phyloP scores from a whole-genome alignment of 768 basidiomycete species.

The Tylopilus sp. region DNA sequence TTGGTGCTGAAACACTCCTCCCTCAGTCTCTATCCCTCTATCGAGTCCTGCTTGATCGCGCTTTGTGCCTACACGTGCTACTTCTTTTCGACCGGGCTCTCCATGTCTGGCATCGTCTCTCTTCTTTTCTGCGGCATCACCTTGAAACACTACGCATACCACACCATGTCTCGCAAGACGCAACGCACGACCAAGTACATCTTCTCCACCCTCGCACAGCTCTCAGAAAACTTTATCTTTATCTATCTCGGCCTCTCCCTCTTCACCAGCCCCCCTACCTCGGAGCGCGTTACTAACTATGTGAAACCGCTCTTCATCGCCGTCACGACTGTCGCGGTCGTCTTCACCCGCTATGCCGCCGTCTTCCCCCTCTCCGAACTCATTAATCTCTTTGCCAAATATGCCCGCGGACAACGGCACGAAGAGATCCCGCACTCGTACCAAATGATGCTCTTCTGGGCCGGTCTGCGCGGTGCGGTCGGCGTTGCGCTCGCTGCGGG shows the following conservation, averaged over 20 bases:
- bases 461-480: slow-evolving; percentile 92
- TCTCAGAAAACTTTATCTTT: slow-evolving; percentile 99
- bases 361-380: slow-evolving; percentile 93
- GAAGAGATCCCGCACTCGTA: slow-evolving; percentile 97
- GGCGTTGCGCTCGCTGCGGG: slow-evolving; percentile 97
- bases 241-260: slow-evolving; percentile 96
- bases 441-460: slow-evolving; percentile 99
- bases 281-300: slow-evolving; percentile 74
- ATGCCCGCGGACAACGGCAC: slow-evolving; percentile 78
- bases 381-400: slow-evolving; percentile 89
- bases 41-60: slow-evolving; percentile 95
- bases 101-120: slow-evolving; percentile 96
- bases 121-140: slow-evolving; percentile 98
- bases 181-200: slow-evolving; percentile 95
- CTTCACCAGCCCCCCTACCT: slow-evolving; percentile 84
- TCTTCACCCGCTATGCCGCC: slow-evolving; percentile 92
- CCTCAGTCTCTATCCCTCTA: slow-evolving; percentile 80
- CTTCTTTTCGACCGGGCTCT: slow-evolving; percentile 96
- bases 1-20: slow-evolving; percentile 93
- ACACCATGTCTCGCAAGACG: slow-evolving; percentile 95
- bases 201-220: slow-evolving; percentile 88
- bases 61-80: slow-evolving; percentile 95
- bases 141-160: slow-evolving; percentile 99
- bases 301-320: slow-evolving; percentile 95
- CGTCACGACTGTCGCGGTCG: slow-evolving; percentile 86